phyloP scores from a whole-genome alignment of 2,329 filamentous ascomycete species.

The Calonectria pseudoreteaudii region DNA sequence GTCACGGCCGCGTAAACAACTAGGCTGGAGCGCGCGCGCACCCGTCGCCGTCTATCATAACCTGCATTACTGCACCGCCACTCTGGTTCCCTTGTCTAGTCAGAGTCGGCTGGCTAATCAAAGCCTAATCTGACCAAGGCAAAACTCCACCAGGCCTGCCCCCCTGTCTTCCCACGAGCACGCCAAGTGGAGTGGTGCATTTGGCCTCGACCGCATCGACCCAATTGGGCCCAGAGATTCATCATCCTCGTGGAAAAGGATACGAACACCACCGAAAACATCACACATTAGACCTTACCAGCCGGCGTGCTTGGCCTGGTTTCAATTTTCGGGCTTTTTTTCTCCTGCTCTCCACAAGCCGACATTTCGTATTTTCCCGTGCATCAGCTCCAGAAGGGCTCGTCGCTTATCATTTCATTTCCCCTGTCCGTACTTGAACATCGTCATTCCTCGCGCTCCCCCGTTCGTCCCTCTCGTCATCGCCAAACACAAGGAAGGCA shows the following conservation, averaged over 20 bases:
- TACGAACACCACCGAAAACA: conserved; percentile 9
- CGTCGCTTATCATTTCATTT: not conserved
- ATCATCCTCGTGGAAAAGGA: conserved; percentile 5
- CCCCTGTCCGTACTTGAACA: conserved; percentile 3
- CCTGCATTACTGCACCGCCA: conserved; percentile 17
- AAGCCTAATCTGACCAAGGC: not conserved
- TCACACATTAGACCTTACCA: not conserved
- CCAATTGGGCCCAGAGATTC: conserved; percentile 18
- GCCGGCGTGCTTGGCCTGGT: not conserved
- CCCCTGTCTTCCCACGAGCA: conserved; percentile 3
- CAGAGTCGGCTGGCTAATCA: conserved; percentile 12
- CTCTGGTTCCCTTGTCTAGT: conserved; percentile 8
- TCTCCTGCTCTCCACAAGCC: not conserved
- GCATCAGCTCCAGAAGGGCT: not conserved
- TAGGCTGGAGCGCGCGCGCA: conserved; percentile 3
- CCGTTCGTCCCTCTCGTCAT: not conserved
- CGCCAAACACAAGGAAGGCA: not conserved
- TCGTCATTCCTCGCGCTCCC: conserved; percentile 10
- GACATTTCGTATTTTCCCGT: conserved; percentile 2
- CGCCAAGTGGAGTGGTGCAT: conserved; percentile 10
- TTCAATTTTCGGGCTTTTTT: not conserved
- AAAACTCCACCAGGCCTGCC: not conserved
- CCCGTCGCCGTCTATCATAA: not conserved
- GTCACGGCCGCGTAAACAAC: conserved; percentile 7
- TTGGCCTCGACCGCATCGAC: conserved; percentile 14